Evolutionary conservation across 805 yeast species (phyloP).

Genomic region (Metschnikowia dekortorum): DNA sequence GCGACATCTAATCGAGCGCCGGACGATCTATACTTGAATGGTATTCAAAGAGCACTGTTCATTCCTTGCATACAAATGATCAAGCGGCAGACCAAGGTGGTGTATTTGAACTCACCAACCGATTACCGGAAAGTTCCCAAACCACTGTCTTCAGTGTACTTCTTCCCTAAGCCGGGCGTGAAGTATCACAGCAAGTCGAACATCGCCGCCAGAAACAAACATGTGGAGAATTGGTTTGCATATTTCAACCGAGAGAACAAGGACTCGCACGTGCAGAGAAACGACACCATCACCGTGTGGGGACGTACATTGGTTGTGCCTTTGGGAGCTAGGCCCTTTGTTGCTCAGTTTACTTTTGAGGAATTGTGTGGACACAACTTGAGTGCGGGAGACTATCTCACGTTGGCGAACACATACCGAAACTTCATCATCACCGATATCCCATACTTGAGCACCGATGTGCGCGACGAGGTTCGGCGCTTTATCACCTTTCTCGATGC

Average conservation of each 20-base stretch:
- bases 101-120: slow-evolving; percentile 81
- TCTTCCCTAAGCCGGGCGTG: slow-evolving; percentile 63
- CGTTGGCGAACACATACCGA: slow-evolving; percentile 69
- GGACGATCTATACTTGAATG: slow-evolving; percentile 87
- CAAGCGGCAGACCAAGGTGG: slow-evolving; percentile 68
- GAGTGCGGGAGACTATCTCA: slow-evolving; percentile 92
- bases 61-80: slow-evolving; percentile 86
- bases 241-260: slow-evolving; percentile 66
- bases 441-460: slow-evolving; percentile 74
- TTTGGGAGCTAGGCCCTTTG: slow-evolving; percentile 65
- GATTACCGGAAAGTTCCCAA: slow-evolving; percentile 88
- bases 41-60: slow-evolving; percentile 87
- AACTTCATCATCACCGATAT: slow-evolving; percentile 89
- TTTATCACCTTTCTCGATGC: slow-evolving; percentile 95
- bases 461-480: slow-evolving; percentile 80
- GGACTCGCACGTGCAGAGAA: slow-evolving; percentile 15
- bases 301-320: slow-evolving; percentile 82
- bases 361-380: slow-evolving; percentile 83
- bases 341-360: slow-evolving; percentile 85
- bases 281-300: slow-evolving; percentile 61
- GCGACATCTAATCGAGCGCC: slow-evolving; percentile 96
- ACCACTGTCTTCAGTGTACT: slow-evolving; percentile 77
- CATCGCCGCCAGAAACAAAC: slow-evolving; percentile 49
- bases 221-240: slow-evolving; percentile 71
- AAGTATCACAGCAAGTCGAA: slow-evolving; percentile 50